A percentile compares a stretch with the other conserved stretches of the same genome.
Conservation (phyloP, 2,329 filamentous ascomycete genomes). For the Fonsecaea erecta region DNA sequence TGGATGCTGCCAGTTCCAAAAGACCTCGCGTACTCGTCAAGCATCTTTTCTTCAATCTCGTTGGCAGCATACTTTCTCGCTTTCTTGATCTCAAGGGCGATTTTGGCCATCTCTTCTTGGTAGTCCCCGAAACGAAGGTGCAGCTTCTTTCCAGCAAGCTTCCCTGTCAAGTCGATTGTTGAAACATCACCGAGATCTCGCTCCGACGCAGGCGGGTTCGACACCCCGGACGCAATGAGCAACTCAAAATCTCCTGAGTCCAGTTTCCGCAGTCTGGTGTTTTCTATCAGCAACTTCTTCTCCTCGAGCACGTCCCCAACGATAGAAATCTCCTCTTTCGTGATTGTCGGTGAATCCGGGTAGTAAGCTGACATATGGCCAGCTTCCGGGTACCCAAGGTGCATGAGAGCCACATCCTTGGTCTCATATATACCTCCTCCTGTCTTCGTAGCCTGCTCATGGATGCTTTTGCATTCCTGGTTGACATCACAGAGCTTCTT, state of each 20-base stretch:
- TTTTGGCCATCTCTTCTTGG: conserved; percentile 70
- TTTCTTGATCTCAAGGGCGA: conserved; percentile 67
- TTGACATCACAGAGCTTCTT: conserved; percentile 65
- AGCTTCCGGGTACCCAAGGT: conserved; percentile 74
- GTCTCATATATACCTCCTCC: conserved; percentile 73
- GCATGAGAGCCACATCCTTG: conserved; percentile 67
- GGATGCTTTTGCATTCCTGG: conserved; percentile 65
- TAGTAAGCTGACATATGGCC: conserved; percentile 84
- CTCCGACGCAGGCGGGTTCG: conserved; percentile 63
- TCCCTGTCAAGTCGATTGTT: conserved; percentile 64
- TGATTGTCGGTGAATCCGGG: conserved; percentile 74
- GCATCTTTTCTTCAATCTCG: conserved; percentile 74
- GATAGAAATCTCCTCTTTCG: conserved; percentile 72
- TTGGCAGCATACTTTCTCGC: conserved; percentile 73
- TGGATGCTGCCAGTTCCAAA: conserved; percentile 75
- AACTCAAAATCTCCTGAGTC: conserved; percentile 69
- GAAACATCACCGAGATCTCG: conserved; percentile 71
- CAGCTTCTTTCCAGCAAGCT: conserved; percentile 69
- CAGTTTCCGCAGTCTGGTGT: conserved; percentile 74
- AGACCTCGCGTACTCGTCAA: conserved; percentile 73
- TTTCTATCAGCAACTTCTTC: conserved; percentile 73
- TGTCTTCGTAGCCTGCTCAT: conserved; percentile 64
- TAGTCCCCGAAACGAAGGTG: conserved; percentile 77
- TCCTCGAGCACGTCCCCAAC: conserved; percentile 74
- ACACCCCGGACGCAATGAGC: conserved; percentile 71